Evolutionary conservation across 768 basidiomycete genomes (phyloP), one percentile per base, ranked within the genome.

Genomic region (Amanita pseudoporphyria): DNA sequence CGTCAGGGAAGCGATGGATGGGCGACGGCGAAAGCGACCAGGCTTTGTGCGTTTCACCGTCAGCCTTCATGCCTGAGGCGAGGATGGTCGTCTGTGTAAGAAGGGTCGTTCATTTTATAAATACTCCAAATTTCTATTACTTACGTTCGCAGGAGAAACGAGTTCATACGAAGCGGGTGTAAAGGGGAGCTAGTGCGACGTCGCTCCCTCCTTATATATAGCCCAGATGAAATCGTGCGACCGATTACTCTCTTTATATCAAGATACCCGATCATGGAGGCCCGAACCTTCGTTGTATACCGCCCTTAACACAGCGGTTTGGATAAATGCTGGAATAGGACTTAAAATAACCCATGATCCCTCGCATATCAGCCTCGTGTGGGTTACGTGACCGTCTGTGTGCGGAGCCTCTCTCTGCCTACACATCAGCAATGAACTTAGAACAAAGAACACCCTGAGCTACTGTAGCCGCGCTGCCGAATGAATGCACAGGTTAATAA

Each of bases 1-100:
- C 68, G 45, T 62, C 61, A 12, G 68, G 67, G 6, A 70, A 54
- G 26, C 46, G 47, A 19, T 64, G 57, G 47, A 66, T 58, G 2
- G 47, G 42, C 6, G 49, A 44, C 28, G 40, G 24, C 22, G 48
- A 18, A 28, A 46, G 31, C 13, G 35, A 44, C 46, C 38, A 46
- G 46, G 39, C 35, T 39, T 28, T 47, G 9, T 22, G 36, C 37
- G 13, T 28, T 14, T 12, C 36, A 28, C 35, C 24, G 36, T 45
- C 44, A 6, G 16, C 10, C 7, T 18, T 19, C 33, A 35, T 19
- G 44, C 19, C 44, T 18, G 18, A n/a, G n/a, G 24, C 26, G 26
- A 13, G 4, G n/a, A 43, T 43, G 24, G 16, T 26, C 1, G 22
- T 18, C 24, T 18, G 26, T 43, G 41, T 28, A 28, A 28, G 7